A percentile compares a stretch with the other conserved stretches of the same genome.
phyloP scores from a whole-genome alignment of 345 rosid species.

The Salix udensis region DNA sequence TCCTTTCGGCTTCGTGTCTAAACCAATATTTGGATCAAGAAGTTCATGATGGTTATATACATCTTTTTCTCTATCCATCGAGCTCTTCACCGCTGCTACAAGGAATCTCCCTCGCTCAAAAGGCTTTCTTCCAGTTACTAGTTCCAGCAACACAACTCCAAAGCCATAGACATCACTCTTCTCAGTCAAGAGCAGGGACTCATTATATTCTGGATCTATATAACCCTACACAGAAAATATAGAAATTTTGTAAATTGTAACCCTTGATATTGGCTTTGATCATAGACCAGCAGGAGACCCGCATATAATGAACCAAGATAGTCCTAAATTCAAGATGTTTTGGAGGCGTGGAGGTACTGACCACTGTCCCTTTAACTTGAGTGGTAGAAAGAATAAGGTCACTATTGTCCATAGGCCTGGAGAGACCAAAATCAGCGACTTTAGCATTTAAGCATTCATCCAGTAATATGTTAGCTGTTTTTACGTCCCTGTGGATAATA shows the following conservation, averaged over 20 bases:
- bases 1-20: constrained; percentile 34
- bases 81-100: constrained; percentile 62
- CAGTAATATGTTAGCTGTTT: constrained; percentile 72
- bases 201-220: constrained; percentile 85
- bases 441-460: constrained; percentile 77
- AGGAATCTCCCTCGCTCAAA: constrained; percentile 77
- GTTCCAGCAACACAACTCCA: constrained; percentile 79
- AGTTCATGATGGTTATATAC: constrained; percentile 58
- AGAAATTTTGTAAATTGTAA: background rate
- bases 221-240: constrained; percentile 51
- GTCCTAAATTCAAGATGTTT: background rate
- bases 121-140: constrained; percentile 64
- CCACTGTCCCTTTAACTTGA: constrained; percentile 97
- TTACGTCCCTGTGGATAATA: constrained; percentile 86
- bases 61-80: constrained; percentile 51
- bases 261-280: too few relatives aligned
- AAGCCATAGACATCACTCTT: constrained; percentile 94
- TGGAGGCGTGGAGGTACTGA: constrained; percentile 8
- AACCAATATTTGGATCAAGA: constrained; percentile 56
- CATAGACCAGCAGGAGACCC: too few relatives aligned
- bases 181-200: constrained; percentile 81
- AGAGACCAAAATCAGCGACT: constrained; percentile 91
- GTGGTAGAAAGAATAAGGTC: constrained; percentile 73
- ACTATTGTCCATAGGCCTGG: constrained; percentile 52
- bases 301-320: too few relatives aligned